Evolutionary conservation across 345 rosid species (phyloP).

Genomic region (Eucalyptus curtisii): DNA sequence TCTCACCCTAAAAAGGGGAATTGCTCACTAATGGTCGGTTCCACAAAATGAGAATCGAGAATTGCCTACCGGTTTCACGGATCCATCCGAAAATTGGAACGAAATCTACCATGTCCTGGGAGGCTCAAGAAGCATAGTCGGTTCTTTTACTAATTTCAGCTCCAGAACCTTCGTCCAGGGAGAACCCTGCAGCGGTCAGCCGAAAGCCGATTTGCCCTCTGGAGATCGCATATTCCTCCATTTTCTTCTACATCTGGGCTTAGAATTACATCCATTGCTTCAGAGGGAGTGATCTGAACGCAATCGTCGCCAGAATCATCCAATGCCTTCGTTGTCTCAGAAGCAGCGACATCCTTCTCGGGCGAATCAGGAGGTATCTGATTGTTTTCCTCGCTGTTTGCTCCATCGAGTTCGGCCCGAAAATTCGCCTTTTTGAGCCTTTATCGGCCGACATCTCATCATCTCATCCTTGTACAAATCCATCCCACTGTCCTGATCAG

Average conservation of each 20-base stretch:
- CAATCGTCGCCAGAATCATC: neutral
- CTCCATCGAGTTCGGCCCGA: neutral
- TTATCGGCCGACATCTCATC: neutral
- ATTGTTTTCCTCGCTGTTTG: neutral
- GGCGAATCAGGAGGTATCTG: neutral
- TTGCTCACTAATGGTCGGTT: accelerated
- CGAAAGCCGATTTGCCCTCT: too few species aligned
- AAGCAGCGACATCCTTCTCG: neutral
- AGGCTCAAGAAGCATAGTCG: too few species aligned
- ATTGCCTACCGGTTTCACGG: accelerated
- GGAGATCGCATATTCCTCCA: neutral
- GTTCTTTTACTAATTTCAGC: too few species aligned
- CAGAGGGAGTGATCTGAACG: constrained; percentile 29
- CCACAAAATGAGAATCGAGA: too few species aligned
- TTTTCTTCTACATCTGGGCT: neutral
- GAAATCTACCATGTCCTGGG: accelerated
- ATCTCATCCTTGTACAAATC: neutral
- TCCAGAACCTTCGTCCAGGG: too few species aligned
- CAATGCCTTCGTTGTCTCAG: neutral
- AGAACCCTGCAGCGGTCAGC: too few species aligned
- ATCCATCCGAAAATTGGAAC: accelerated
- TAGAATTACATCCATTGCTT: constrained; percentile 11
- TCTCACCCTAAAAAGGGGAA: accelerated
- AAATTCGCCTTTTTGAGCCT: neutral
- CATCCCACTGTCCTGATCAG: neutral